Evolutionary conservation across 2,329 filamentous ascomycete genomes (phyloP), one percentile per base, ranked within the genome.

Genomic region (Achaetomium macrosporum): DNA sequence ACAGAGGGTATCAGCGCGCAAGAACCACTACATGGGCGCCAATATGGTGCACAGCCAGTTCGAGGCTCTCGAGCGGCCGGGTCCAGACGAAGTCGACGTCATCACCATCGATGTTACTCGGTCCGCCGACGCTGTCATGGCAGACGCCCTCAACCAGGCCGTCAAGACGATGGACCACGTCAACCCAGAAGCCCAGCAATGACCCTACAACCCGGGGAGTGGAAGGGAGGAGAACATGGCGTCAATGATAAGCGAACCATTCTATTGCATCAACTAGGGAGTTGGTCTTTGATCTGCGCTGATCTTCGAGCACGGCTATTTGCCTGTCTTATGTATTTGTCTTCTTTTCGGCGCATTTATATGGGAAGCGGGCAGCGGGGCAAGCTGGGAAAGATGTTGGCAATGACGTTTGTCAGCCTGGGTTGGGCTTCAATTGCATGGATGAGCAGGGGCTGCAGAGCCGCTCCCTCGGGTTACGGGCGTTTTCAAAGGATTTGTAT

Each of bases 41-140:
- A 82, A 83, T 64, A 97, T 99, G 92, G 91, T 99, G 9, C 84
- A 87, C 64, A 95, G 90, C 71, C 93, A 99, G 68, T 87, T 97
- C 60, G 82, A 85, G 57, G 86, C 84, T 48, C 78, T 99, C n/a
- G 92, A 99, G 72, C 83, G 86, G 57, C 93, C 93, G 0, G 76
- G 76, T 47, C 70, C 72, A 42, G 82, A 88, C 51, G 87, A 90
- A 65, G 76, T 70, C 19, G 88, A 93, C 68, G 85, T 88, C 56
- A 77, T 90, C 57, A 81, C 74, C 50, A 75, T 92, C 54, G 85
- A 90, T 66, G 85, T 87, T 51, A 82, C 80, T 72, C 69, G 75
- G 53, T 65, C 77, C 50, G 59, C 78, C 60, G 72, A 83, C 46
- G 72, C 81, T 47, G 85, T 91, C 53, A 76, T 84, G 69, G 68